Evolutionary conservation across 2,329 filamentous ascomycete genomes (phyloP).

Genomic region (Rugonectria rugulosa): DNA sequence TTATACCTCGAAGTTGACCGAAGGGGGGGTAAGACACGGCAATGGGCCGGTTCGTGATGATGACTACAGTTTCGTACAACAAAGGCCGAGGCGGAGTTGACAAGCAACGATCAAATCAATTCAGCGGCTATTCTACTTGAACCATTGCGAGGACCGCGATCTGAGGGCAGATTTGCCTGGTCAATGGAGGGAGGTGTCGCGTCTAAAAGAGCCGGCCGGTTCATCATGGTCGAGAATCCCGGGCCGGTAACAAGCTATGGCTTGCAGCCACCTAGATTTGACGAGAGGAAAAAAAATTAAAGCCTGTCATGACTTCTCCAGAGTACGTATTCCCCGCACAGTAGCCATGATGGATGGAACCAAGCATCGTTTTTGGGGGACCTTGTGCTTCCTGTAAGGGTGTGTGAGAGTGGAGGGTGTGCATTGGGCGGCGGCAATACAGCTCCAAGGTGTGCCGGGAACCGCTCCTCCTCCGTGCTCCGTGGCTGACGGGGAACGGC

Average conservation of each 20-base stretch:
- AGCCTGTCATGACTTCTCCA: constrained; percentile 3
- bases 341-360: constrained; percentile 3
- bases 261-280: no score
- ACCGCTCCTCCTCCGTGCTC: no score
- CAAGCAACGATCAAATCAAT: neutral
- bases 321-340: constrained; percentile 9
- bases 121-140: neutral
- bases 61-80: neutral
- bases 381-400: neutral
- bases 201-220: constrained; percentile 6
- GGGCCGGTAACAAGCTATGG: constrained; percentile 11
- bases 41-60: constrained; percentile 6
- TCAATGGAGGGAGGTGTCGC: neutral
- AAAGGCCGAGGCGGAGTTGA: constrained; percentile 6
- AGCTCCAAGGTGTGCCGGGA: constrained; percentile 4
- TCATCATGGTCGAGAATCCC: constrained; percentile 3
- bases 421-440: neutral
- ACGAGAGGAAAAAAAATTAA: neutral
- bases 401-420: constrained; percentile 15
- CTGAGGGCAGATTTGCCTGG: constrained; percentile 6
- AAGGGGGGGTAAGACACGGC: constrained; percentile 11
- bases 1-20: constrained; percentile 19
- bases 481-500: neutral
- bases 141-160: neutral
- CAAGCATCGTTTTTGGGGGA: neutral